Evolutionary conservation across 768 basidiomycete genomes (phyloP).

Genomic region (Boletus huronensis): DNA sequence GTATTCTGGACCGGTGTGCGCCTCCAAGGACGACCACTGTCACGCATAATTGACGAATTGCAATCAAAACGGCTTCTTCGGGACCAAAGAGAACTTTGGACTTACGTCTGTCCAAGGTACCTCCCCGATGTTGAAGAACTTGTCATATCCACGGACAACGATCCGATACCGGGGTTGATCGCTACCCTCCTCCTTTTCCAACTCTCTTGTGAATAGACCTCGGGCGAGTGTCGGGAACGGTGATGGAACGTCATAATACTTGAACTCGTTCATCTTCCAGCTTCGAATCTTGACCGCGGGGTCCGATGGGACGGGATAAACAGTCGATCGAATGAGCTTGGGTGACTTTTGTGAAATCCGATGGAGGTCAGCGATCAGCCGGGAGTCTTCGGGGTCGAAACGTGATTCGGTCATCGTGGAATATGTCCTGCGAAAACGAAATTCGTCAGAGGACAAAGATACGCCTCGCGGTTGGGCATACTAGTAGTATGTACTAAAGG

Average conservation of each 20-base stretch:
- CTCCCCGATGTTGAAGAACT: slow-evolving; percentile 98
- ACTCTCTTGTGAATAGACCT: slow-evolving; percentile 75
- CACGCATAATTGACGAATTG: background rate
- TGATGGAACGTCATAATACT: slow-evolving; percentile 84
- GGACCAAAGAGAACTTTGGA: slow-evolving; percentile 4
- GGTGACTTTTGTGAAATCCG: slow-evolving; percentile 50
- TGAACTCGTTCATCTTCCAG: slow-evolving; percentile 99
- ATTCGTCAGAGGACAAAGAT: background rate
- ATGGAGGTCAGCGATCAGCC: slow-evolving; percentile 55
- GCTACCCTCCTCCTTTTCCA: slow-evolving; percentile 30
- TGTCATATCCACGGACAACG: slow-evolving; percentile 91
- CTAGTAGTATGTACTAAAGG: slow-evolving; percentile 13
- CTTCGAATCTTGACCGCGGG: slow-evolving; percentile 58
- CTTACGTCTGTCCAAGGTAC: slow-evolving; percentile 92
- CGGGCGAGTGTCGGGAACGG: slow-evolving; percentile 95
- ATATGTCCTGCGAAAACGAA: background rate
- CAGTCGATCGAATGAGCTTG: slow-evolving; percentile 61
- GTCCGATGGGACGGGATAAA: slow-evolving; percentile 56
- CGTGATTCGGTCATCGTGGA: slow-evolving; percentile 20
- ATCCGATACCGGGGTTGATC: slow-evolving; percentile 51
- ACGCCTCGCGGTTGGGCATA: slow-evolving; percentile 8
- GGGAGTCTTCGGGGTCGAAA: slow-evolving; percentile 46
- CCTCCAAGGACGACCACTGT: slow-evolving; percentile 74
- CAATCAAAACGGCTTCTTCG: background rate
- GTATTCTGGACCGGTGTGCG: slow-evolving; percentile 73